Conservation (phyloP, 2,329 filamentous ascomycete species). For the Talaromyces sp. region DNA sequence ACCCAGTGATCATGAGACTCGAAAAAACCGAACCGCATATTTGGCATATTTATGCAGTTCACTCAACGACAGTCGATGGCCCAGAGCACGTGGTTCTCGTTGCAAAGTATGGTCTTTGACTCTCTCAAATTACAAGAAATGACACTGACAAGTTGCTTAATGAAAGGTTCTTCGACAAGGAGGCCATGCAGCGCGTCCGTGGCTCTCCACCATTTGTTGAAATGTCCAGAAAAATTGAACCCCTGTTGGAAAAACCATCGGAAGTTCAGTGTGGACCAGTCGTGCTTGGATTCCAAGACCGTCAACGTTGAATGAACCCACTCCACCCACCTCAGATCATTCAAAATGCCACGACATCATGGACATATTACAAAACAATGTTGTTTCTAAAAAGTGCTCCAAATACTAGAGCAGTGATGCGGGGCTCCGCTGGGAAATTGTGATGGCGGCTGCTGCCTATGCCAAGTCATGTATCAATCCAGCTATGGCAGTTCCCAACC, state of each 20-base stretch:
- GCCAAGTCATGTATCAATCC: background rate
- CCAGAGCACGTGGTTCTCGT: background rate
- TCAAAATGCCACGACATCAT: background rate
- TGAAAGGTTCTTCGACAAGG: background rate
- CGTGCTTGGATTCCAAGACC: constrained; percentile 41
- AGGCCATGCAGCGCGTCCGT: background rate
- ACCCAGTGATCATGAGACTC: background rate
- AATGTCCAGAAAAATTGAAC: background rate
- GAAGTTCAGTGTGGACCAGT: background rate
- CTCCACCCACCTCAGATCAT: background rate
- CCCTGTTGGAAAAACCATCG: background rate
- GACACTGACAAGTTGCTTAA: background rate
- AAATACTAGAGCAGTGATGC: background rate
- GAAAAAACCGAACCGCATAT: background rate
- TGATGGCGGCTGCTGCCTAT: background rate
- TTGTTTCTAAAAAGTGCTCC: background rate
- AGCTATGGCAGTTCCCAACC: background rate
- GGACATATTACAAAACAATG: background rate
- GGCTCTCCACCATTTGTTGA: background rate
- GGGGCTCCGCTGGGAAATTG: background rate
- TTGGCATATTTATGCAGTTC: background rate
- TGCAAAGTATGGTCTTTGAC: background rate
- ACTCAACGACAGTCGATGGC: background rate
- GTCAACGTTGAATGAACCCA: constrained; percentile 12
- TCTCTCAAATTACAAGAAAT: background rate